Base-by-base conservation (phyloP, 2,329 filamentous ascomycete species). In the Graphilbum fragrans region DNA sequence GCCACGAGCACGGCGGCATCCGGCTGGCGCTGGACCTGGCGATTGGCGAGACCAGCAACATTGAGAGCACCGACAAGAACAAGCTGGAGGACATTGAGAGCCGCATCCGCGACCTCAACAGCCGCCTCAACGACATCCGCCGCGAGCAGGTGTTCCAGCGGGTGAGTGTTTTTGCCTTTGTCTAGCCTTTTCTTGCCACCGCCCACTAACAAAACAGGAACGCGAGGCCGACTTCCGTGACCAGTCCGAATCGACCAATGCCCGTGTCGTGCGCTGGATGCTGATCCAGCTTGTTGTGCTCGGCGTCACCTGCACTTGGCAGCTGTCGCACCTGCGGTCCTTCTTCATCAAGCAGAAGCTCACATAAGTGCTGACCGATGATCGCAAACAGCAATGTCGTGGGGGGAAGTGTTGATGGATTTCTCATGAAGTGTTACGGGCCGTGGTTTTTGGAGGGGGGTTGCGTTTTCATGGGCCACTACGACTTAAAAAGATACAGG, bases 281-380 rank as follows among this genome's bases (percentile, higher is more conserved):
- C 57, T 95, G 50, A 82, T 96, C 51, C 92, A 98, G 64, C 68
- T 96, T 46, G 73, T 79, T 40, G 77, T 96, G 31, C 70, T 98
- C 41, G 85, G 80, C 42, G 71, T 81, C 42, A 94, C 92, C 27
- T 98, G 92, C 65, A 85, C 86, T 47, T 98, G 92, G 92, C 92
- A 98, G 64, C 71, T 98, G 37, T 94, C 87, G 41, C 90, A 98
- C 65, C 74, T 98, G 54, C 77, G 92, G 52, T 83, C 85, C 37
- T 98, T 98, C 75, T 98, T 98, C 70, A 98, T 98, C 71, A 98
- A 98, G 75, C 90, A 96, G 70, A 98, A 98, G 74, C 79, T 98
- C 60, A 96, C 92, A 45, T 98, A 77, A 64, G 53, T 12, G 23
- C 23, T 7, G 23, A 7, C 7, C 7, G 23, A 12, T 27, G 7